Evolutionary conservation across 257 asterid species (phyloP).

Genomic region (Solanum habrochaites): DNA sequence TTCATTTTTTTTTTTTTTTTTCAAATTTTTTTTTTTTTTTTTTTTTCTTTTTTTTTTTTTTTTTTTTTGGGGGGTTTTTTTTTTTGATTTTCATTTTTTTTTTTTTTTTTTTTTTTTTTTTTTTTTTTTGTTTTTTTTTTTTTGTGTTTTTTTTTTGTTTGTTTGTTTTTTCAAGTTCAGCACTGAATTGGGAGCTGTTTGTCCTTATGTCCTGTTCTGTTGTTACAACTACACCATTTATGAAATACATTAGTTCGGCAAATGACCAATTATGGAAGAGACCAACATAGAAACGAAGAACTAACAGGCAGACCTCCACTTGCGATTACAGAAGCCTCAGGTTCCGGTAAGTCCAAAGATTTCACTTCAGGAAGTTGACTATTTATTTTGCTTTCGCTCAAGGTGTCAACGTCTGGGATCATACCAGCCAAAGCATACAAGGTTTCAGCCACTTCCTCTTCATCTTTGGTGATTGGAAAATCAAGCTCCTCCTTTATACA

Average conservation of each 20-base stretch:
- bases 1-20: too few relatives aligned
- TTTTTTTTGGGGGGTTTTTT: too few relatives aligned
- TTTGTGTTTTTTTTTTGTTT: too few relatives aligned
- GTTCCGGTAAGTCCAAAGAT: conserved; percentile 14
- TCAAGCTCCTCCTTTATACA: not conserved
- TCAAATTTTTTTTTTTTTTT: too few relatives aligned
- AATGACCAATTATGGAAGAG: not conserved
- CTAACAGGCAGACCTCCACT: conserved; percentile 22
- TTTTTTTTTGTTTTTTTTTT: too few relatives aligned
- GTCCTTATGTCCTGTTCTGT: conserved; percentile 9
- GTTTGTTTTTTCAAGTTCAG: too few relatives aligned
- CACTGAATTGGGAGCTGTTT: conserved; percentile 5
- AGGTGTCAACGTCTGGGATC: conserved; percentile 24
- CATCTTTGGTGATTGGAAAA: conserved; percentile 52
- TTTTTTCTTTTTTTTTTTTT: too few relatives aligned
- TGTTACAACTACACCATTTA: conserved; percentile 7
- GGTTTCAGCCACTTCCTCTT: conserved; percentile 89
- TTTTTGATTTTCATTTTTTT: too few relatives aligned
- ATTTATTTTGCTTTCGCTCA: not conserved
- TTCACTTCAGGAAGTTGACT: conserved; percentile 26
- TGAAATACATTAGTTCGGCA: not conserved
- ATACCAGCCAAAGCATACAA: conserved; percentile 53
- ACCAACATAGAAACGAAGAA: not conserved
- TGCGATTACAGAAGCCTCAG: conserved; percentile 13
- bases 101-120: too few relatives aligned